These are phyloP conservation scores for Silene latifolia DNA, from an alignment of 148 eudicot genomes.

Conservation along the genomic window DNA sequence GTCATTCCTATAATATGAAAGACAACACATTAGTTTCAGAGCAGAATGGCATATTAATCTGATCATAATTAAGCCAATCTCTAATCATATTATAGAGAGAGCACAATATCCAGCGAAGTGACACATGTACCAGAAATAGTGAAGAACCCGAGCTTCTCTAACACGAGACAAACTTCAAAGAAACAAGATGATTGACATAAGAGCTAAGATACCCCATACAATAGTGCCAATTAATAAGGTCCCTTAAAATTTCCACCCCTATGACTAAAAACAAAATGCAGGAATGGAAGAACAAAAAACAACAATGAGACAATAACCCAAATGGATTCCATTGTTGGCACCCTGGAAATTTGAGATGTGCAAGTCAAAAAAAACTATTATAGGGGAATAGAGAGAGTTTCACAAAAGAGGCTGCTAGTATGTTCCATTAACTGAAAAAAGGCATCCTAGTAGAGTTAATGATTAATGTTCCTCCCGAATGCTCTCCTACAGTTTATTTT, in stretches of 20 bases:
- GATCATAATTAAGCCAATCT: slow-evolving; percentile 1
- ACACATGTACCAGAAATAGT: not conserved
- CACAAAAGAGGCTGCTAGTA: not conserved
- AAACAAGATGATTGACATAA: not conserved
- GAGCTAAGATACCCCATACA: not conserved
- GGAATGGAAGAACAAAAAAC: not conserved
- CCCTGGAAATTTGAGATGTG: not conserved
- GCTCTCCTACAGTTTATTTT: not conserved
- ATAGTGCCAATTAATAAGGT: not conserved
- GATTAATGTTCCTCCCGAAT: not conserved
- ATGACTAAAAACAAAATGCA: not conserved
- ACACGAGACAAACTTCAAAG: not conserved
- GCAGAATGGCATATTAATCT: not conserved
- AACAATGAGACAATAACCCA: not conserved
- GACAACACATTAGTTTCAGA: slow-evolving; percentile 1
- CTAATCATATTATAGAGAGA: not conserved
- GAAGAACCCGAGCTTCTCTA: slow-evolving; percentile 3
- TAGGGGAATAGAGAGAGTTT: not conserved
- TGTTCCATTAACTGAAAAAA: not conserved
- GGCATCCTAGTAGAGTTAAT: not conserved
- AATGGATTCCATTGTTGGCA: not conserved
- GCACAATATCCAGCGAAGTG: not conserved
- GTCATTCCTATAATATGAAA: slow-evolving; percentile 68
- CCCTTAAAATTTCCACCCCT: not conserved
- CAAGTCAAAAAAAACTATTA: not conserved